Base-by-base conservation (phyloP, 139 green algal genomes). In the Chlorella sp. region DNA sequence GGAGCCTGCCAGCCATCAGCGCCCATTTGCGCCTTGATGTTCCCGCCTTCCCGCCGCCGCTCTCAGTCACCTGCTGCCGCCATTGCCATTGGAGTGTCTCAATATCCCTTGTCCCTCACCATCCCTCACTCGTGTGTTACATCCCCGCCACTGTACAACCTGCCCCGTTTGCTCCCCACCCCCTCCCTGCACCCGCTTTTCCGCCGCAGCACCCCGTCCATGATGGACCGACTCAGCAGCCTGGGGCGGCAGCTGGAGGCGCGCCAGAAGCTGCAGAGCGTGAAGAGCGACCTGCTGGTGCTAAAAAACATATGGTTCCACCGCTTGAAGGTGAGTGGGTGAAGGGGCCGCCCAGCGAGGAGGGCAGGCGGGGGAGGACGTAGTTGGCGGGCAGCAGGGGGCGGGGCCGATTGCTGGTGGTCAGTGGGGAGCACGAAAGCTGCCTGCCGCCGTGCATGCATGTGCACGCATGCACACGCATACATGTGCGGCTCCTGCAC, bases 221-320 rank as follows among this genome's bases (percentile, higher is more conserved):
- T 92, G 36, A 73, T 90, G 77, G 90, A 92, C 42, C 83, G 84
- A 15, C 77, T 92, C 26, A 24, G 71, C 32, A 91, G 79, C 64
- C 78, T 91, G 53, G 40, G 82, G 53, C 30, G 64, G 16, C 69
- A 60, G 66, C 73, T 91, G 42, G 73, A 92, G 79, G 80, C 85
- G 34, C 82, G 83, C 22, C 48, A 92, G 76, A 91, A 87, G 85
- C 84, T 92, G 90, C 37, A 68, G 60, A 16, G 71, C 39, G 37
- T 88, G 36, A 88, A 88, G 68, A 88, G 80, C 68, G 84, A 88
- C 68, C 80, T 88, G 37, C 66, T 88, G 68, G 84, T 88, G 68
- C 92, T 98, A 22, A 96, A 95, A 76, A 94, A 95, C 81, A 96
- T 99, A n/a, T 99, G 97, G 97, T 97, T 99, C 53, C 93, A 92